Evolutionary conservation across 2,329 filamentous ascomycete species (phyloP).

Genomic region (Exophiala dermatitidis): DNA sequence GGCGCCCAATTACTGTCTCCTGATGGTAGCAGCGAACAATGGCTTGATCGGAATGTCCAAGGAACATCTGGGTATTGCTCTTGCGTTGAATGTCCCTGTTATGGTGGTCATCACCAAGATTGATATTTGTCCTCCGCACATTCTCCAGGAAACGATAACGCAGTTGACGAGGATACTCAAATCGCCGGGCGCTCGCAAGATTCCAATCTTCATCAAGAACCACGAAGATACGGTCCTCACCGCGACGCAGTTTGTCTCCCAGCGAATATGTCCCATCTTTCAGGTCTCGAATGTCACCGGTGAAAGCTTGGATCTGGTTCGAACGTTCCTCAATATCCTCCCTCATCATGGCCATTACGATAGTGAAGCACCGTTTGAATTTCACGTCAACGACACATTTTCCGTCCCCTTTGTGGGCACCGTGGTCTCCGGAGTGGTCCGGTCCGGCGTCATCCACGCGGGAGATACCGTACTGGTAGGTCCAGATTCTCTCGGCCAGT

Average conservation of each 20-base stretch:
- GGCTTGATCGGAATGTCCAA: conserved; percentile 96
- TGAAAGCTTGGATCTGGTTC: conserved; percentile 79
- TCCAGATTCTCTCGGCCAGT: conserved; percentile 83
- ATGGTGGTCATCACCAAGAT: conserved; percentile 99
- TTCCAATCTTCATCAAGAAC: conserved; percentile 90
- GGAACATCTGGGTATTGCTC: conserved; percentile 89
- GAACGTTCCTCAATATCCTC: conserved; percentile 88
- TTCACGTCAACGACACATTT: conserved; percentile 95
- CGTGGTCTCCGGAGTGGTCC: conserved; percentile 89
- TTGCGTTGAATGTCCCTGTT: conserved; percentile 91
- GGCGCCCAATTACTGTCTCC: conserved; percentile 91
- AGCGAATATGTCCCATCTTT: conserved; percentile 93
- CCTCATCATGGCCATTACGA: conserved; percentile 94
- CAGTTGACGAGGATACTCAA: conserved; percentile 91
- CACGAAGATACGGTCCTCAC: conserved; percentile 90
- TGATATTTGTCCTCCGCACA: conserved; percentile 93
- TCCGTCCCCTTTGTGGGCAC: conserved; percentile 96
- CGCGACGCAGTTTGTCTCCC: conserved; percentile 88
- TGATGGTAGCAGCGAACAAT: conserved; percentile 98
- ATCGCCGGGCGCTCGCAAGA: conserved; percentile 86
- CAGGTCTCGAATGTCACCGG: conserved; percentile 98
- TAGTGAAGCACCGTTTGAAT: conserved; percentile 79
- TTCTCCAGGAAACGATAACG: conserved; percentile 84
- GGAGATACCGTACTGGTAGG: conserved; percentile 87
- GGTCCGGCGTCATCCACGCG: conserved; percentile 75